Conservation (phyloP, 805 yeast genomes). For the Candida argentea region DNA sequence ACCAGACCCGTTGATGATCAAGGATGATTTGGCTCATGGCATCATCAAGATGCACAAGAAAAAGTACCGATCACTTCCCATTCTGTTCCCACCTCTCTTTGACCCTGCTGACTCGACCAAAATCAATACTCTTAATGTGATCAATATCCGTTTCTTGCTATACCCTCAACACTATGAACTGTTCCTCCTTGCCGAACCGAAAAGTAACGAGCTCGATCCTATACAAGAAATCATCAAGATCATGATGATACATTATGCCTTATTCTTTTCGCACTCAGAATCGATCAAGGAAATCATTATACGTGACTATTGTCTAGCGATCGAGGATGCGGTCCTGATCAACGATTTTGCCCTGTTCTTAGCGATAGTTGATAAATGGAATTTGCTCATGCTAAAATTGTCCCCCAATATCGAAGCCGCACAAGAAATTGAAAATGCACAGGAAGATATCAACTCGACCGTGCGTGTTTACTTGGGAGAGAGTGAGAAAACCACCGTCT, state of each 20-base stretch:
- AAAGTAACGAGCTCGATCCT: constrained; percentile 51
- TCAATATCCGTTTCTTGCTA: constrained; percentile 23
- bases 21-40: constrained; percentile 21
- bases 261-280: constrained; percentile 30
- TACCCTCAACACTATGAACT: constrained; percentile 40
- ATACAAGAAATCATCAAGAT: constrained; percentile 41
- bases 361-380: constrained; percentile 32
- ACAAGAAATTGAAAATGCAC: constrained; percentile 2
- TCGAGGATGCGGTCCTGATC: constrained; percentile 21
- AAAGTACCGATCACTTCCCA: constrained; percentile 23
- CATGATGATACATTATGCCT: constrained; percentile 29
- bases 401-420: constrained; percentile 17
- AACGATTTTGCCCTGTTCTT: constrained; percentile 27
- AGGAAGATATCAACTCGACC: constrained; percentile 9
- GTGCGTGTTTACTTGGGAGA: constrained; percentile 10
- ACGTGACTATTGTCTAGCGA: constrained; percentile 21
- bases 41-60: constrained; percentile 19
- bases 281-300: constrained; percentile 19
- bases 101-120: constrained; percentile 6
- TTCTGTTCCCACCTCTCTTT: constrained; percentile 21
- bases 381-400: constrained; percentile 26
- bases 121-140: constrained; percentile 2
- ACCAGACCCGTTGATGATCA: constrained; percentile 9
- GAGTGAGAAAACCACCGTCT: constrained; percentile 8
- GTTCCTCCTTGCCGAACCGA: constrained; percentile 39